These are phyloP conservation scores for Rhodotorula sp. DNA, from an alignment of 1,284 basidiomycete genomes.

Conservation along the genomic window DNA sequence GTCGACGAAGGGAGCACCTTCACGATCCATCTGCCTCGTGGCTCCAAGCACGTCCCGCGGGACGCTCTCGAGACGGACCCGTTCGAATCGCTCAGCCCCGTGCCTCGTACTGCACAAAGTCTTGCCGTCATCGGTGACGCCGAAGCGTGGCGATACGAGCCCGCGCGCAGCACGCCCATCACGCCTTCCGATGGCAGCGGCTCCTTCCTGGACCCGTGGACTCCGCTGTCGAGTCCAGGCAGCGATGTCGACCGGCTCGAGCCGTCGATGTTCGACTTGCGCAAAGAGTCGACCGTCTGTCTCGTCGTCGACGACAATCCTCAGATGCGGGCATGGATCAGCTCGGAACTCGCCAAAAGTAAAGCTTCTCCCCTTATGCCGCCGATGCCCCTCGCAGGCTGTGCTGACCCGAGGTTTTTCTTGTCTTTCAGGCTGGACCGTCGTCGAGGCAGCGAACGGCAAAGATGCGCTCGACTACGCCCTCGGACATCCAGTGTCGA, in stretches of 20 bases:
- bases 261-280: constrained; percentile 18
- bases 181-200: too few species aligned
- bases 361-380: neutral
- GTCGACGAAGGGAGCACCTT: constrained; percentile 34
- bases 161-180: neutral
- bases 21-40: constrained; percentile 23
- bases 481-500: constrained; percentile 31
- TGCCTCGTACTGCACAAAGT: constrained; percentile 10
- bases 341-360: constrained; percentile 37
- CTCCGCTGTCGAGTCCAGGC: neutral
- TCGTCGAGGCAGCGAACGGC: constrained; percentile 37
- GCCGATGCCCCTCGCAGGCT: too few species aligned
- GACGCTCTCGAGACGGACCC: constrained; percentile 19
- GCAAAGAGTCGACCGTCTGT: constrained; percentile 11
- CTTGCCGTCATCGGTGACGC: constrained; percentile 34
- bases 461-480: constrained; percentile 38
- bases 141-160: constrained; percentile 15
- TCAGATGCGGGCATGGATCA: constrained; percentile 34
- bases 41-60: constrained; percentile 34
- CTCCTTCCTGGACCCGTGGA: neutral
- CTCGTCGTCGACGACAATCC: constrained; percentile 31
- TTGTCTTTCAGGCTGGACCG: constrained; percentile 18
- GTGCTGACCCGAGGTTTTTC: neutral
- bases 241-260: neutral
- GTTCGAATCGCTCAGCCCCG: constrained; percentile 4